Base-by-base conservation (phyloP, 2,329 filamentous ascomycete species). In the Paraphoma chrysanthemicola region DNA sequence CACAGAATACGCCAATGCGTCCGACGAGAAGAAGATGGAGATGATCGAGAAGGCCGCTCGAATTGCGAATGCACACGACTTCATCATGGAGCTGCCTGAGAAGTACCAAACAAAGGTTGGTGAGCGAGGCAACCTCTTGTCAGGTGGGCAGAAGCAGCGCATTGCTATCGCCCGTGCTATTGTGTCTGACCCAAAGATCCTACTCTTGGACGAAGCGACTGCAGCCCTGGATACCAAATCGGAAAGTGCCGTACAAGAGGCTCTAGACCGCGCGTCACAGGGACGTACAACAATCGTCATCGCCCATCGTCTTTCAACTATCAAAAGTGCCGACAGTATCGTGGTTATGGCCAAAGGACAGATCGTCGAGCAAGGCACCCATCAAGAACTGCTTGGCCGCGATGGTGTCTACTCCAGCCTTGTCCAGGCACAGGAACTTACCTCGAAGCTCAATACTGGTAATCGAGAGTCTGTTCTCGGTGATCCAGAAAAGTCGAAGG, bases 281-380 rank as follows among this genome's bases (percentile, higher is more conserved):
- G 94, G 93, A 23, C 87, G 95, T 51, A 99, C 95, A 0, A 98
- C 95, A 2, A 97, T 98, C 67, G 91, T 93, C 6, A 98, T 99
- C 76, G 95, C 95, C 43, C 95, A 99, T 79, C 89, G 94, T 65
- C 83, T 99, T 8, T 97, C 93, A 0, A 99, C 95, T 6, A 97
- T 99, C 80, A 93, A 88, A 77, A 89, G 93, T 61, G 94, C 94
- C 0, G 90, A 98, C 77, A 97, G 97, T 70, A 99, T 99, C 65
- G 91, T 98, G 11, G 94, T 97, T 61, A 94, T 99, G 89, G 85
- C 88, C 4, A 79, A 88, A 58, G 95, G 95, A 11, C 81, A 83
- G n/a, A 96, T 99, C 57, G 84, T 96, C 11, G 95, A 99, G 77
- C 93, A 97, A 77, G 95, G 95, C 49, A 93, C 87, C 0, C 95